phyloP scores from a whole-genome alignment of 2,329 filamentous ascomycete genomes.

The Colletotrichum sp. region DNA sequence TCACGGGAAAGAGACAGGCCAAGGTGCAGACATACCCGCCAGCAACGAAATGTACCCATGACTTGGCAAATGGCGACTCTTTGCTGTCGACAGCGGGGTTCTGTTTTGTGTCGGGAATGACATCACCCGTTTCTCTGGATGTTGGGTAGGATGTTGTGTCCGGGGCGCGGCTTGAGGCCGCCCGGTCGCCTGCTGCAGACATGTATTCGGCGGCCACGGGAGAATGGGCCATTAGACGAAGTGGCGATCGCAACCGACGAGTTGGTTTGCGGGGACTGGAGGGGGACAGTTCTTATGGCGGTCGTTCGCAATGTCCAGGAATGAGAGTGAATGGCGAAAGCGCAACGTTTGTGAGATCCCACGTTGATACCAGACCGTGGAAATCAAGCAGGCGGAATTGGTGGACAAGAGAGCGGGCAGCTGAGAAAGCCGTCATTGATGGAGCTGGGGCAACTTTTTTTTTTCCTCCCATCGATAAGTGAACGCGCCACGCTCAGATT shows the following conservation, averaged over 20 bases:
- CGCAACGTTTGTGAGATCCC: background rate
- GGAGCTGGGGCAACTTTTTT: slow-evolving; percentile 17
- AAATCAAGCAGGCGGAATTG: background rate
- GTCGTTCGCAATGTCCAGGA: background rate
- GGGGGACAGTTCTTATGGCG: background rate
- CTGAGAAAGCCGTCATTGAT: slow-evolving; percentile 2
- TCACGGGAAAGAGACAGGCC: slow-evolving; percentile 11
- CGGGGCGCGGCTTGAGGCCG: slow-evolving; percentile 10
- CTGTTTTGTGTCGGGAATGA: slow-evolving; percentile 47
- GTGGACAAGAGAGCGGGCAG: background rate
- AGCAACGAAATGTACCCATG: slow-evolving; percentile 91
- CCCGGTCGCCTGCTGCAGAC: slow-evolving; percentile 33
- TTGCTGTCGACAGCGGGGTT: slow-evolving; percentile 33
- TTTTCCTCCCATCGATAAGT: background rate
- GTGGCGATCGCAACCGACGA: background rate
- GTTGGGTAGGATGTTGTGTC: slow-evolving; percentile 20
- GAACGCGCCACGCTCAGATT: slow-evolving; percentile 13
- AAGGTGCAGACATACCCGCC: slow-evolving; percentile 70
- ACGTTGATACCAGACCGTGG: slow-evolving; percentile 2
- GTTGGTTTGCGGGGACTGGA: background rate
- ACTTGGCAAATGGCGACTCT: slow-evolving; percentile 67
- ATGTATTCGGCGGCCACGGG: slow-evolving; percentile 30
- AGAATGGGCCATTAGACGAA: slow-evolving; percentile 34
- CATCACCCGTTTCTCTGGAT: slow-evolving; percentile 66
- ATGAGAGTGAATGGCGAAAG: background rate